Conservation (phyloP, 306 rosid species). For the Corylus americana region DNA sequence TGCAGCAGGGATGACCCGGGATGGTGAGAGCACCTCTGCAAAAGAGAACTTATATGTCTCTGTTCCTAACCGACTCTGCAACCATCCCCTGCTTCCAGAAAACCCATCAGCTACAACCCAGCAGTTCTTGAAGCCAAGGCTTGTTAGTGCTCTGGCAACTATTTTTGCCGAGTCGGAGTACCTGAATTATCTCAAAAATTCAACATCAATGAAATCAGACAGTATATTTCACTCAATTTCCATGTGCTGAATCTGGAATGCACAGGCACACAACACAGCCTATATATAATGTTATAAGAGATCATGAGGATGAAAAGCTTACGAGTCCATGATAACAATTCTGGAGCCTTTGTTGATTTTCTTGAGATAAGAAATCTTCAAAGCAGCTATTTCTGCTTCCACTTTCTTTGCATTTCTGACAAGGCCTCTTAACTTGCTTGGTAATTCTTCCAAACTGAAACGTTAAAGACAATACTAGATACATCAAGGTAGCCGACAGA, state of each 20-base stretch:
- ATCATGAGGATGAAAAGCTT: slow-evolving; percentile 29
- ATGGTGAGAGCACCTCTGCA: slow-evolving; percentile 83
- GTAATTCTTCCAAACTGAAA: slow-evolving; percentile 85
- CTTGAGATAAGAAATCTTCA: slow-evolving; percentile 83
- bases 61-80: slow-evolving; percentile 86
- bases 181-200: slow-evolving; percentile 35
- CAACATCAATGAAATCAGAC: background rate
- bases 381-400: slow-evolving; percentile 86
- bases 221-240: background rate
- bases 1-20: slow-evolving; percentile 64
- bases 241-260: slow-evolving; percentile 1
- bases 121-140: slow-evolving; percentile 66
- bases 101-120: slow-evolving; percentile 88
- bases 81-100: slow-evolving; percentile 85
- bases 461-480: slow-evolving; percentile 15
- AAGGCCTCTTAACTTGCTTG: slow-evolving; percentile 69
- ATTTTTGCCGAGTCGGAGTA: slow-evolving; percentile 76
- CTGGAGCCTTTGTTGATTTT: slow-evolving; percentile 73
- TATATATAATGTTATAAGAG: background rate
- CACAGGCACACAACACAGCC: background rate
- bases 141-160: slow-evolving; percentile 73
- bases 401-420: slow-evolving; percentile 79
- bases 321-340: slow-evolving; percentile 84
- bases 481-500: slow-evolving; percentile 5
- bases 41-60: slow-evolving; percentile 77